phyloP scores from a whole-genome alignment of 176 grass and related monocot species.

The Raddia guianensis region DNA sequence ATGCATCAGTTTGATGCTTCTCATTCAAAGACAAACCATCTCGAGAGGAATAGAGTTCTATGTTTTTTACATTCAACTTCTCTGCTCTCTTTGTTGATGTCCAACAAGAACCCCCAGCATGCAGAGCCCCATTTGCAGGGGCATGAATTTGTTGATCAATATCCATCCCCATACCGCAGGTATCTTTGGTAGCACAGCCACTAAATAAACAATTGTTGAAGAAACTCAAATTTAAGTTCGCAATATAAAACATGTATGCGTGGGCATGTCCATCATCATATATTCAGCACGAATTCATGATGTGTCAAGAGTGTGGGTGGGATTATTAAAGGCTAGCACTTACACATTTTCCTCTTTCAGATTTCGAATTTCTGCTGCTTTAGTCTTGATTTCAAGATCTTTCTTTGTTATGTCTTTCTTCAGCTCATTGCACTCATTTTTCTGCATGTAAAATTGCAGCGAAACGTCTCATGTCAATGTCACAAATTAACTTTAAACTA shows the following conservation, averaged over 20 bases:
- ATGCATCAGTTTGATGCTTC: slow-evolving; percentile 9
- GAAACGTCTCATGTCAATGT: background rate
- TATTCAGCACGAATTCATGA: too few species aligned
- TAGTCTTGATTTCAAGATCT: slow-evolving; percentile 70
- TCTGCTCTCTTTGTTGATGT: slow-evolving; percentile 31
- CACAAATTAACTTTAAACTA: background rate
- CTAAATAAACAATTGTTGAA: background rate
- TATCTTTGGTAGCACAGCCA: background rate
- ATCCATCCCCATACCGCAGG: slow-evolving; percentile 1
- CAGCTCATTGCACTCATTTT: slow-evolving; percentile 62
- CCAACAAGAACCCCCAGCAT: slow-evolving; percentile 24
- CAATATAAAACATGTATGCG: background rate
- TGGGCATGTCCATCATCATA: background rate
- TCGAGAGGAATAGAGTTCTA: slow-evolving; percentile 16
- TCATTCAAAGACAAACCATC: slow-evolving; percentile 20
- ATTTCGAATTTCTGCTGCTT: slow-evolving; percentile 70
- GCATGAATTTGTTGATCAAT: slow-evolving; percentile 30
- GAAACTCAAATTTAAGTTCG: background rate
- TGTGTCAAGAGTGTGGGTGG: slow-evolving; percentile 8
- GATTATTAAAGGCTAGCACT: slow-evolving; percentile 43
- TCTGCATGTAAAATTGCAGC: slow-evolving; percentile 49
- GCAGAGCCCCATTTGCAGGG: slow-evolving; percentile 40
- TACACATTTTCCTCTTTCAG: slow-evolving; percentile 61
- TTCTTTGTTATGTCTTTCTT: slow-evolving; percentile 63
- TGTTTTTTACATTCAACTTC: slow-evolving; percentile 43